Percentiles rank a stretch among this genome's conserved stretches.
Conservation (phyloP, 345 rosid species). For the Eucalyptus melliodora region DNA sequence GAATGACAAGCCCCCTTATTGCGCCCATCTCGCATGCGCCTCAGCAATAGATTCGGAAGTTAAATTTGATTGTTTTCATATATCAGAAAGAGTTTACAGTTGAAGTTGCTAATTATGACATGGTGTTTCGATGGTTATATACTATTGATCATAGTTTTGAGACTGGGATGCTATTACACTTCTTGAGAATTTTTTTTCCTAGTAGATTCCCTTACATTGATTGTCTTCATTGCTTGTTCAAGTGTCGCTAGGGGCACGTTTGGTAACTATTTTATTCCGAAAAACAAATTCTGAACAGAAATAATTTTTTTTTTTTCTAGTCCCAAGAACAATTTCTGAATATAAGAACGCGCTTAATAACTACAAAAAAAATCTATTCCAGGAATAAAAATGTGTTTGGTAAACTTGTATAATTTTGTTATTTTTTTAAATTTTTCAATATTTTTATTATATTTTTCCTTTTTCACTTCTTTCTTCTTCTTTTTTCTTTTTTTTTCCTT, state of each 20-base stretch:
- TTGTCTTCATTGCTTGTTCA: neutral
- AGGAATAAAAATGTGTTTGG: fast-evolving
- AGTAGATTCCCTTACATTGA: neutral
- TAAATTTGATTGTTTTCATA: neutral
- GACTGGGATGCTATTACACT: neutral
- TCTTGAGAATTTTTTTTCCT: neutral
- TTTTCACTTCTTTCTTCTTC: too few species aligned
- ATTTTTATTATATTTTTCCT: too few species aligned
- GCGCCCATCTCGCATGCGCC: neutral
- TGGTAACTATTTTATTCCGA: too few species aligned
- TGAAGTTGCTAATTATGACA: neutral
- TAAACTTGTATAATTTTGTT: fast-evolving
- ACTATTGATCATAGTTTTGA: neutral
- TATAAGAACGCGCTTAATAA: fast-evolving
- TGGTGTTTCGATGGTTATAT: neutral
- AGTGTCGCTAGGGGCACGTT: neutral
- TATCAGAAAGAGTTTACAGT: neutral
- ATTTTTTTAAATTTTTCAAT: too few species aligned
- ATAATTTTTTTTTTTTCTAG: too few species aligned
- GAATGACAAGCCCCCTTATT: neutral
- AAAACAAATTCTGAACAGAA: fast-evolving
- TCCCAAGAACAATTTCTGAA: fast-evolving
- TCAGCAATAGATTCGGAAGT: neutral
- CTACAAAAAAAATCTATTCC: fast-evolving
- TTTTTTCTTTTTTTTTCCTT: too few species aligned